phyloP scores from a whole-genome alignment of 306 rosid species.

The Fragaria ananassa region DNA sequence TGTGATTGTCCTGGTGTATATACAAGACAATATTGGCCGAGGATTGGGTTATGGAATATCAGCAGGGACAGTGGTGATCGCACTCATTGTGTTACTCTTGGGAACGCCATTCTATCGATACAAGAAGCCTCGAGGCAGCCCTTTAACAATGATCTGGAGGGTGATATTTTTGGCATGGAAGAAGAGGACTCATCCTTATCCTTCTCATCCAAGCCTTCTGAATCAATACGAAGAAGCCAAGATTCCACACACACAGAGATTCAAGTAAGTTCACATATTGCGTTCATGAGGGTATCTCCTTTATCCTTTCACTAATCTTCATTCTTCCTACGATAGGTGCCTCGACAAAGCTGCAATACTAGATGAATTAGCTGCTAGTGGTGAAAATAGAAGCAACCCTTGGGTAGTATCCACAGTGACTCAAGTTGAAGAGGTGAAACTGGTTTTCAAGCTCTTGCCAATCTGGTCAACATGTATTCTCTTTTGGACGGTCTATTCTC shows the following conservation, averaged over 20 bases:
- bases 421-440: conserved; percentile 83
- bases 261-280: conserved; percentile 42
- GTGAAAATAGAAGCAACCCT: conserved; percentile 39
- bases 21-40: conserved; percentile 84
- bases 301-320: neutral
- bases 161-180: conserved; percentile 85
- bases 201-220: conserved; percentile 60
- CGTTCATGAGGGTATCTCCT: neutral
- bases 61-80: conserved; percentile 67
- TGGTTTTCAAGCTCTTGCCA: conserved; percentile 80
- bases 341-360: conserved; percentile 91
- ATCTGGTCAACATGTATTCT: conserved; percentile 95
- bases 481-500: conserved; percentile 93
- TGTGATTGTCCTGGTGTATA: conserved; percentile 71
- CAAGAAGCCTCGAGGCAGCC: conserved; percentile 81
- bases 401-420: conserved; percentile 80
- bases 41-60: conserved; percentile 89
- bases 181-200: conserved; percentile 48
- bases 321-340: conserved; percentile 38
- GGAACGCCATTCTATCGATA: conserved; percentile 69
- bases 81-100: conserved; percentile 45
- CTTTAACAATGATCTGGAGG: conserved; percentile 76
- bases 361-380: conserved; percentile 38
- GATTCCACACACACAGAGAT: conserved; percentile 56
- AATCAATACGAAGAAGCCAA: conserved; percentile 58